Conservation (phyloP, 176 grass and related monocot genomes). For the Lolium multiflorum region DNA sequence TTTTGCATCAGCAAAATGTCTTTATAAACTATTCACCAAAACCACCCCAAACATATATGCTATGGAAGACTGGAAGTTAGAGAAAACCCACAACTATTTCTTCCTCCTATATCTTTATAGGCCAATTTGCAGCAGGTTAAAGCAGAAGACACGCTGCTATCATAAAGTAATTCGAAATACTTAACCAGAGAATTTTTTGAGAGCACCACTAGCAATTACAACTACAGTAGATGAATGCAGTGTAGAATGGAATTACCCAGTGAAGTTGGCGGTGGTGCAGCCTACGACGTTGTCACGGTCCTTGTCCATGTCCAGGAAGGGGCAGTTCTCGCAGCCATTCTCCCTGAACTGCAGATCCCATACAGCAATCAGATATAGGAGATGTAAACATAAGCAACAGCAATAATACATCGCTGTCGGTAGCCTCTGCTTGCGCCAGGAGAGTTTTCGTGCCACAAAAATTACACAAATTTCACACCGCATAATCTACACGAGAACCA, state of each 20-base stretch:
- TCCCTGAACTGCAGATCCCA: conserved; percentile 75
- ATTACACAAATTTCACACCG: neutral
- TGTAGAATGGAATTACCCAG: conserved; percentile 51
- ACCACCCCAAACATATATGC: neutral
- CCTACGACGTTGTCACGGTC: conserved; percentile 82
- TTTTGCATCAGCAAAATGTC: neutral
- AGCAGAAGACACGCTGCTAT: neutral
- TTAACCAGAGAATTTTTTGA: neutral
- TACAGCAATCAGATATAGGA: neutral
- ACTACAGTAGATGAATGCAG: neutral
- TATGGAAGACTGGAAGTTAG: neutral
- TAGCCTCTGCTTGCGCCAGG: neutral
- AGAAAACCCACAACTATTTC: neutral
- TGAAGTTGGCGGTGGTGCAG: conserved; percentile 97
- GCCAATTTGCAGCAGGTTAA: neutral
- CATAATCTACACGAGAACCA: neutral
- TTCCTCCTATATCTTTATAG: neutral
- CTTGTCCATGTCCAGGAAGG: conserved; percentile 94
- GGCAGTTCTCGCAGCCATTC: conserved; percentile 92
- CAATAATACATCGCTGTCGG: neutral
- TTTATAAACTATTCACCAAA: conserved; percentile 1
- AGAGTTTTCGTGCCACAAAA: neutral
- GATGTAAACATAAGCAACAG: neutral
- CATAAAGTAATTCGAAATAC: neutral
- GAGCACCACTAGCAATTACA: neutral